These are phyloP conservation scores for Citrus sinensis DNA, from an alignment of 345 rosid genomes.

Conservation along the genomic window DNA sequence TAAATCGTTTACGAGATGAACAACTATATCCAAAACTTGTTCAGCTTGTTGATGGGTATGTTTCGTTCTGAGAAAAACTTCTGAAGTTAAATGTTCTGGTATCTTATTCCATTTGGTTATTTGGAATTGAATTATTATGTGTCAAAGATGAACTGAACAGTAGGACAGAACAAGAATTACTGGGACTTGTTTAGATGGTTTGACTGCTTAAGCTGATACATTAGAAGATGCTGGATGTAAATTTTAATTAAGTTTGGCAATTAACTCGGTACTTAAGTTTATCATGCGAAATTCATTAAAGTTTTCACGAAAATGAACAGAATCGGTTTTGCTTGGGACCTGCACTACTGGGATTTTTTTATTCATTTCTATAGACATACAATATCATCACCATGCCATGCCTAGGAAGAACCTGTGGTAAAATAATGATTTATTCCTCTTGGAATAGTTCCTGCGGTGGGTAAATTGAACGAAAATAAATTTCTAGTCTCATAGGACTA, in stretches of 20 bases:
- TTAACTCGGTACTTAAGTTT: neutral
- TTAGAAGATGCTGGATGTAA: neutral
- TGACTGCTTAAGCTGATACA: neutral
- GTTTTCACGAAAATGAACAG: neutral
- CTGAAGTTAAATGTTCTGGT: neutral
- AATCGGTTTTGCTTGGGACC: no score
- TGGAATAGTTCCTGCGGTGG: neutral
- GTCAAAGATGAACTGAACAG: neutral
- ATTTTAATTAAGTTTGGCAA: neutral
- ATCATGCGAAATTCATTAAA: neutral
- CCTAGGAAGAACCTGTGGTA: neutral
- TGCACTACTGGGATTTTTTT: neutral
- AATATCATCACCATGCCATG: neutral
- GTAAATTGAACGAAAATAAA: neutral
- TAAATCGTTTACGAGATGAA: slow-evolving; percentile 87
- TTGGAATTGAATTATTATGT: neutral
- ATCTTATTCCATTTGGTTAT: neutral
- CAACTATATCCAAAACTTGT: slow-evolving; percentile 80
- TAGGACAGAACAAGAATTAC: neutral
- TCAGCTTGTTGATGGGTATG: slow-evolving; percentile 87
- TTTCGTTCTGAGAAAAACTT: slow-evolving; percentile 5
- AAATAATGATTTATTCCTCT: neutral
- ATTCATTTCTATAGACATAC: neutral
- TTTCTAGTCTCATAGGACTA: neutral
- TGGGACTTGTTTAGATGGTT: neutral